phyloP scores from a whole-genome alignment of 805 yeast genomes.

The Kodamaea leandrae region DNA sequence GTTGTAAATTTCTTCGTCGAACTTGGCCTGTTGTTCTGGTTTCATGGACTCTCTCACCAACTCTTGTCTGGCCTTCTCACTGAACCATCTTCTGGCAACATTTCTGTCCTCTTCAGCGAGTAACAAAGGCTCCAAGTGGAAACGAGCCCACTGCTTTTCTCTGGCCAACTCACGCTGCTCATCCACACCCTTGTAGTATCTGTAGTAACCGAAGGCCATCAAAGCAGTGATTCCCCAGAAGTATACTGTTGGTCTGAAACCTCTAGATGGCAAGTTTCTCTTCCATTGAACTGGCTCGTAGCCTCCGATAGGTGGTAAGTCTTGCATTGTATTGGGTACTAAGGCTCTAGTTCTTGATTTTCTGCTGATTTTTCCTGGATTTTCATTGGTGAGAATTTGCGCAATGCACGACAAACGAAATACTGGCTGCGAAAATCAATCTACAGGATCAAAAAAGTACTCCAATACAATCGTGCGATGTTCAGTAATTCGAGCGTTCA shows the following conservation, averaged over 20 bases:
- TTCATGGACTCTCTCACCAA: slow-evolving; percentile 43
- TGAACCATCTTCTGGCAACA: slow-evolving; percentile 63
- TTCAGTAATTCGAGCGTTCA: too few relatives aligned
- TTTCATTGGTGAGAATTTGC: slow-evolving; percentile 10
- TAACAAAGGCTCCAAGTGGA: slow-evolving; percentile 67
- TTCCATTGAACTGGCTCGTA: slow-evolving; percentile 88
- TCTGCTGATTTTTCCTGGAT: slow-evolving; percentile 8
- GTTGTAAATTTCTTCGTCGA: slow-evolving; percentile 42
- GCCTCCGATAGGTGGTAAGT: slow-evolving; percentile 84
- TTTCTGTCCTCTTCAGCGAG: slow-evolving; percentile 84
- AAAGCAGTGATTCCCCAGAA: slow-evolving; percentile 61
- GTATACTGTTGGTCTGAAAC: slow-evolving; percentile 75
- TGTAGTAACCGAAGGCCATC: slow-evolving; percentile 71
- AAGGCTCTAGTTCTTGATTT: slow-evolving; percentile 3
- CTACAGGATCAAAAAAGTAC: too few relatives aligned
- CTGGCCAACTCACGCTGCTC: slow-evolving; percentile 74
- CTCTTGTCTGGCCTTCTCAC: slow-evolving; percentile 67
- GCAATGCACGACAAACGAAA: slow-evolving; percentile 5
- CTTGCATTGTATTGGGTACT: slow-evolving; percentile 58
- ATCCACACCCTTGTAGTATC: slow-evolving; percentile 61
- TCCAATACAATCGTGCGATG: too few relatives aligned
- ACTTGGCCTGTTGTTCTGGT: slow-evolving; percentile 37
- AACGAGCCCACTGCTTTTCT: slow-evolving; percentile 76
- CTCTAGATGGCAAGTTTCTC: slow-evolving; percentile 80
- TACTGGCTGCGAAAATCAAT: neutral